phyloP scores from a whole-genome alignment of 129 eudicot species.

The Logfia minima region DNA sequence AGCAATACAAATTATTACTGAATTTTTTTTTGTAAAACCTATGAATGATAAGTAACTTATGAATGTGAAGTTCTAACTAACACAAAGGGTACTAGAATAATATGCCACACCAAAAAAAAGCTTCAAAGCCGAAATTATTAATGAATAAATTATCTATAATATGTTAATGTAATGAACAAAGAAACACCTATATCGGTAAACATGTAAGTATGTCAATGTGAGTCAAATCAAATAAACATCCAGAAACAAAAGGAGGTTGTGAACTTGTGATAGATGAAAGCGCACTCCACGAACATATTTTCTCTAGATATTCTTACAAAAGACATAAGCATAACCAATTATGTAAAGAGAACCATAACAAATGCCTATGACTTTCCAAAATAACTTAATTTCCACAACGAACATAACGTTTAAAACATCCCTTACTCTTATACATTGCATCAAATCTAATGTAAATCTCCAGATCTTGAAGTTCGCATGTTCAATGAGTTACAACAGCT shows the following conservation, averaged over 20 bases:
- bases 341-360: background rate
- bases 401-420: background rate
- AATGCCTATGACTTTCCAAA: background rate
- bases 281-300: no score
- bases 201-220: constrained; percentile 5
- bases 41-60: no score
- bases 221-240: background rate
- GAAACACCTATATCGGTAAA: constrained; percentile 2
- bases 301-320: no score
- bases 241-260: background rate
- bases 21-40: no score
- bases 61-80: no score
- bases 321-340: background rate
- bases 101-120: no score
- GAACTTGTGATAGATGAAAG: background rate
- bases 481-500: no score
- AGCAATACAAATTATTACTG: no score
- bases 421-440: background rate
- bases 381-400: background rate
- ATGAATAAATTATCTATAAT: background rate
- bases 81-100: no score
- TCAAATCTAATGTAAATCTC: background rate
- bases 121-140: no score
- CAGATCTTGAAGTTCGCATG: no score
- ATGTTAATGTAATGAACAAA: background rate